Percentiles rank a stretch among this genome's conserved stretches.
Evolutionary conservation across 1,284 basidiomycete genomes (phyloP).

Genomic region (Trichosporon asahii): DNA sequence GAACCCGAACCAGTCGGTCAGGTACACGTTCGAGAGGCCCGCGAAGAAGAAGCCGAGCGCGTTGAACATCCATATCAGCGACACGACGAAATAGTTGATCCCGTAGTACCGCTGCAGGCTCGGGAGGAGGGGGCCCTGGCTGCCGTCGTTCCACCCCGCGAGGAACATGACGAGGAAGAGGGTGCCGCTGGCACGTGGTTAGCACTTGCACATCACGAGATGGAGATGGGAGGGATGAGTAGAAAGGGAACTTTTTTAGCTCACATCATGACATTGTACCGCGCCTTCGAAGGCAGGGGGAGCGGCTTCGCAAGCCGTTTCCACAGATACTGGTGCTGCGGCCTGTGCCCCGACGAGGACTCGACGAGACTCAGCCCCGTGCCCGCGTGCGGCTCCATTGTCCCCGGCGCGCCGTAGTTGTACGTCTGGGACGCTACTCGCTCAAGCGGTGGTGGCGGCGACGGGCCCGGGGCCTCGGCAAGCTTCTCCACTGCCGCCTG

Average conservation of each 20-base stretch:
- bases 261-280: conserved; percentile 36
- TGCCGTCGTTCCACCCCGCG: conserved; percentile 63
- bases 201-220: too few species aligned
- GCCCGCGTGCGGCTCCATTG: conserved; percentile 4
- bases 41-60: conserved; percentile 58
- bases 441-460: not conserved
- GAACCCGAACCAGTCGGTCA: conserved; percentile 59
- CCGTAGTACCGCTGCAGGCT: conserved; percentile 58
- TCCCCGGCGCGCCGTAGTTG: not conserved
- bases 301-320: conserved; percentile 28
- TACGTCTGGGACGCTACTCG: not conserved
- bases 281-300: conserved; percentile 26
- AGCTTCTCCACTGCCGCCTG: not conserved
- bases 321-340: conserved; percentile 26
- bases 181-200: conserved; percentile 20
- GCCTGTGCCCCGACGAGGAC: not conserved
- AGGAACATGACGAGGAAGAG: conserved; percentile 49
- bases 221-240: too few species aligned
- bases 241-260: conserved; percentile 15
- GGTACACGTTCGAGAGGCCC: conserved; percentile 56
- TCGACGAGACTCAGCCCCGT: not conserved
- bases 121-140: conserved; percentile 62
- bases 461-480: too few species aligned
- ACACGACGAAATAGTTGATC: conserved; percentile 53
- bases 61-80: conserved; percentile 60